Conservation (phyloP, 805 yeast genomes). For the Brettanomyces sp. region DNA sequence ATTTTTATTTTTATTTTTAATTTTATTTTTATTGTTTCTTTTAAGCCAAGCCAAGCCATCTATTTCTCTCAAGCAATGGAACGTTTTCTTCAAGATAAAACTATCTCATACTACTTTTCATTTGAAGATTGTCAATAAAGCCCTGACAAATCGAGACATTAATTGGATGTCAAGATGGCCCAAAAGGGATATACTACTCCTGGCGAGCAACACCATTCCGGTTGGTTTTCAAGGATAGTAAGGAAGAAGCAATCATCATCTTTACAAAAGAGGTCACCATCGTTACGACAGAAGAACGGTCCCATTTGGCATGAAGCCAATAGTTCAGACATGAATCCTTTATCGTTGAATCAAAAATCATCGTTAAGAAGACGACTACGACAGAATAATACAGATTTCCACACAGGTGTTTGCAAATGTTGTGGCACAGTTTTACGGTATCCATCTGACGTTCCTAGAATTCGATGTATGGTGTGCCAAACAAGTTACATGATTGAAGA, state of each 20-base stretch:
- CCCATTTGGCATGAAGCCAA: neutral
- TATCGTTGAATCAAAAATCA: no score
- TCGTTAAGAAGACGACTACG: neutral
- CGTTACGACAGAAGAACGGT: neutral
- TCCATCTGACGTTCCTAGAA: constrained; percentile 6
- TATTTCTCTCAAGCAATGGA: no score
- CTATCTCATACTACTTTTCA: no score
- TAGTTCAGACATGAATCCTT: neutral
- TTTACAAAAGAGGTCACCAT: neutral
- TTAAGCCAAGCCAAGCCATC: neutral
- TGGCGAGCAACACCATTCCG: neutral
- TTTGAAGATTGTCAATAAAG: no score
- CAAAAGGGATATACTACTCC: no score
- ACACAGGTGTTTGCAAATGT: constrained; percentile 6
- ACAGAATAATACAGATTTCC: neutral
- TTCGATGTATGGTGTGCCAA: constrained; percentile 11
- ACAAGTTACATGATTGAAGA: constrained; percentile 2
- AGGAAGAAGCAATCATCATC: neutral
- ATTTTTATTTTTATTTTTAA: no score
- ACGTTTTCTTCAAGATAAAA: no score
- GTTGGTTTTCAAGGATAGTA: neutral
- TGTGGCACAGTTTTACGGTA: constrained; percentile 10
- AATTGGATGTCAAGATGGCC: no score
- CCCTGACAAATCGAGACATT: no score
- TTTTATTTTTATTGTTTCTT: neutral